These are phyloP conservation scores for Aspergillus sclerotiicarbonarius DNA, from an alignment of 495 filamentous ascomycete species.

Conservation along the genomic window DNA sequence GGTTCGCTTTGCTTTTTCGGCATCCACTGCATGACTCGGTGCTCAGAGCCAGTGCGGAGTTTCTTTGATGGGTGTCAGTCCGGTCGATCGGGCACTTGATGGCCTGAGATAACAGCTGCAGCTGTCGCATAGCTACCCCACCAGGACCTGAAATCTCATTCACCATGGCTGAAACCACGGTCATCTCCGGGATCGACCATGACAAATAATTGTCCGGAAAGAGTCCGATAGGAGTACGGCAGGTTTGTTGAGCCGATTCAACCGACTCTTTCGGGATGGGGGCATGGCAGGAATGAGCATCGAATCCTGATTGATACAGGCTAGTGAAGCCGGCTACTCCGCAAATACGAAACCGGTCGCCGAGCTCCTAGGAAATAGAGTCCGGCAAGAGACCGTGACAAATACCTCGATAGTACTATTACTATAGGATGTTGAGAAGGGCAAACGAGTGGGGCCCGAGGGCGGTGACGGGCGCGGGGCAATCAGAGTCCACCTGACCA, in stretches of 20 bases:
- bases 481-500: slow-evolving; percentile 13
- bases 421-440: no score
- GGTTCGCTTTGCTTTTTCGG: no score
- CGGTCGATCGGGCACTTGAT: no score
- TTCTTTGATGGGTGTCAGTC: no score
- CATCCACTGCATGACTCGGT: no score
- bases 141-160: no score
- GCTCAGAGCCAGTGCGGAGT: no score
- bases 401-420: background rate
- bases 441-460: background rate
- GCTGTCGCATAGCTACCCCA: no score
- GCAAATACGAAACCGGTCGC: background rate
- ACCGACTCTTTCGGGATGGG: no score
- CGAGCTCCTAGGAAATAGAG: background rate
- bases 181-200: background rate
- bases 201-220: background rate
- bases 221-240: background rate
- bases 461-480: background rate
- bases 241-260: no score
- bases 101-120: background rate
- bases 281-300: no score
- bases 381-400: background rate
- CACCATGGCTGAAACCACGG: background rate
- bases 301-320: no score
- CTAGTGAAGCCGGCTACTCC: background rate